Conservation (phyloP, 179 eudicot species). For the Heliamphora pulchella region DNA sequence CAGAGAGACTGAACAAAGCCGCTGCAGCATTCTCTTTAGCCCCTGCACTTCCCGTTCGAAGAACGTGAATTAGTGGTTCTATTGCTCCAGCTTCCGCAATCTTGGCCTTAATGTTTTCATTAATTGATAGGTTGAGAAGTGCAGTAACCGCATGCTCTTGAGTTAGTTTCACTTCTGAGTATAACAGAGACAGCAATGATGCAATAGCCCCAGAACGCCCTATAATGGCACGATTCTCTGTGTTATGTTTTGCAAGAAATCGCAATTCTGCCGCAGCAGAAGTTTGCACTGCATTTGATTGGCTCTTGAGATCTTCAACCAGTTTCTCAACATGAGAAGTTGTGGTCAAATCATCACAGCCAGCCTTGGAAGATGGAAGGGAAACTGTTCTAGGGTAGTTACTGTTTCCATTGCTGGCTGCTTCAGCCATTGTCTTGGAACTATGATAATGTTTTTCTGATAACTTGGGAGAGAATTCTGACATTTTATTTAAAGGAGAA, state of each 20-base stretch:
- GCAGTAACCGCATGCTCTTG: conserved; percentile 60
- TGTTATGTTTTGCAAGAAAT: conserved; percentile 39
- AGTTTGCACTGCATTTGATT: conserved; percentile 34
- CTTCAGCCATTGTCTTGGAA: conserved; percentile 33
- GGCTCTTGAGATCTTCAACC: conserved; percentile 40
- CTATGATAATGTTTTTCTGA: conserved; percentile 36
- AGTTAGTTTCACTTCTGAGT: conserved; percentile 32
- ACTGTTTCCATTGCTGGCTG: conserved; percentile 24
- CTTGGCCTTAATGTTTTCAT: conserved; percentile 38
- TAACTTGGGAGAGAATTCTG: conserved; percentile 22
- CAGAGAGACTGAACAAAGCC: conserved; percentile 38
- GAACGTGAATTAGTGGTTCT: conserved; percentile 37
- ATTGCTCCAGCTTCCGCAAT: conserved; percentile 35
- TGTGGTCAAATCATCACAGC: conserved; percentile 41
- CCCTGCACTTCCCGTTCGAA: conserved; percentile 30
- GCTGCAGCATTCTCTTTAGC: conserved; percentile 44
- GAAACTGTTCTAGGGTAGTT: conserved; percentile 33
- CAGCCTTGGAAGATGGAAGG: conserved; percentile 33
- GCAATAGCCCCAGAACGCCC: conserved; percentile 39
- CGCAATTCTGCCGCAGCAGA: conserved; percentile 39
- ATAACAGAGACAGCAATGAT: conserved; percentile 39
- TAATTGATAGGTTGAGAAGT: conserved; percentile 51
- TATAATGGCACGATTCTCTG: conserved; percentile 38
- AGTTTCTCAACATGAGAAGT: conserved; percentile 46
- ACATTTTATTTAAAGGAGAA: conserved; percentile 17